These are phyloP conservation scores for Xylaria sp. DNA, from an alignment of 2,329 filamentous ascomycete species.

Conservation along the genomic window DNA sequence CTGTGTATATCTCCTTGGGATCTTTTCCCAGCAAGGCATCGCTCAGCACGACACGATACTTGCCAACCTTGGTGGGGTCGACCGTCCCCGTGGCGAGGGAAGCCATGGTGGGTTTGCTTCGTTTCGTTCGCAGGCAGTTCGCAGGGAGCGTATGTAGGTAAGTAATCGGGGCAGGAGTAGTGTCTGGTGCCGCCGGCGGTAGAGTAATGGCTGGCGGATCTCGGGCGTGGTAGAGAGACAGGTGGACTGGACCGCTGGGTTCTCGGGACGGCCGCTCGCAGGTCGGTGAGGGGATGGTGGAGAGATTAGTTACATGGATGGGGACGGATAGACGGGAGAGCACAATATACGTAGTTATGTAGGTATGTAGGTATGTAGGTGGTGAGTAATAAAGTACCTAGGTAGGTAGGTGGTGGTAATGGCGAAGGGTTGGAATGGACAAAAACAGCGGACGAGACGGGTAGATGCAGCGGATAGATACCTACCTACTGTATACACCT, in stretches of 20 bases:
- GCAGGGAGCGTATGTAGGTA: no score
- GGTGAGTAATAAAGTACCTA: not conserved
- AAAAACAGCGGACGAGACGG: not conserved
- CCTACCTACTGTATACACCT: not conserved
- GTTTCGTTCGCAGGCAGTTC: not conserved
- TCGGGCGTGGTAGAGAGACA: constrained; percentile 24
- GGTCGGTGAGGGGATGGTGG: constrained; percentile 18
- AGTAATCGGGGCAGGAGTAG: not conserved
- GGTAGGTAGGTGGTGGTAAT: not conserved
- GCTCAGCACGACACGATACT: constrained; percentile 72
- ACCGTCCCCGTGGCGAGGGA: constrained; percentile 51
- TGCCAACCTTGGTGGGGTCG: constrained; percentile 68
- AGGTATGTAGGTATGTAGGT: no score
- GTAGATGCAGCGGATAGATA: not conserved
- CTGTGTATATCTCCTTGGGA: constrained; percentile 68
- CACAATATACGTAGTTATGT: no score
- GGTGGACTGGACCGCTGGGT: constrained; percentile 28
- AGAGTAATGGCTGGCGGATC: constrained; percentile 8
- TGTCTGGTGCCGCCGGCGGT: constrained; percentile 12
- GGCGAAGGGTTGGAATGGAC: not conserved
- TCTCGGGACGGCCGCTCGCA: constrained; percentile 23
- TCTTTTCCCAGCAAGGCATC: constrained; percentile 68
- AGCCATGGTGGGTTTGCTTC: constrained; percentile 39
- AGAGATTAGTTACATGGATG: no score
- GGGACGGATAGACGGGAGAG: no score